Percentiles rank a stretch among this genome's conserved stretches.
Evolutionary conservation across 768 basidiomycete species (phyloP).

Genomic region (Termitomyces sp.): DNA sequence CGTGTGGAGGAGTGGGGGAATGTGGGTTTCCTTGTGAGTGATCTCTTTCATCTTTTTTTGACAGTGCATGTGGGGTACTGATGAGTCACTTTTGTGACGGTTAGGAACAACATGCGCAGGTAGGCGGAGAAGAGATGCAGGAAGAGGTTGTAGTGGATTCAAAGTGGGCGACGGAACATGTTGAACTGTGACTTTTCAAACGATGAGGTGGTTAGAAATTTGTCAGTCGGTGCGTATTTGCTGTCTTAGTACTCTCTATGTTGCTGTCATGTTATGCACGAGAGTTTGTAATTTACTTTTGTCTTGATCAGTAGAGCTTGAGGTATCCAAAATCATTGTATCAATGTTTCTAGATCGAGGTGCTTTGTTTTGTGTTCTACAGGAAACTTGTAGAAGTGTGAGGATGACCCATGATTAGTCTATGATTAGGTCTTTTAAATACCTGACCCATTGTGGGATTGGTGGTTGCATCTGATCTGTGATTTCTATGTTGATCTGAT

Average conservation of each 20-base stretch:
- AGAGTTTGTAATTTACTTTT: neutral
- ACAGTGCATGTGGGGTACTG: neutral
- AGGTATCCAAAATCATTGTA: no score
- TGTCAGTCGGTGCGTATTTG: neutral
- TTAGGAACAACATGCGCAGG: neutral
- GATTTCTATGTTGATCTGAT: no score
- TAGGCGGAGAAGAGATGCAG: neutral
- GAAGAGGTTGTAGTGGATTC: neutral
- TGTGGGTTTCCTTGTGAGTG: neutral
- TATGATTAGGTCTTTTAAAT: no score
- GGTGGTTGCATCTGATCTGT: no score
- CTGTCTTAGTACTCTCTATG: neutral
- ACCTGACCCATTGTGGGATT: no score
- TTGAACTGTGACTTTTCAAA: neutral
- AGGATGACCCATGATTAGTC: no score
- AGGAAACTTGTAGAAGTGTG: no score
- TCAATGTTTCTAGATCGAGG: no score
- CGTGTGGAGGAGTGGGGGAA: slow-evolving; percentile 16
- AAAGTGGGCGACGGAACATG: neutral
- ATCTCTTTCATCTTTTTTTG: neutral
- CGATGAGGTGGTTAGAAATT: neutral
- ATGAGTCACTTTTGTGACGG: neutral
- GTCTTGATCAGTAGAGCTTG: no score
- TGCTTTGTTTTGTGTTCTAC: no score
- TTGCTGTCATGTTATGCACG: neutral